These are phyloP conservation scores for Phaeoacremonium minimum DNA, from an alignment of 2,329 filamentous ascomycete species.

Conservation along the genomic window DNA sequence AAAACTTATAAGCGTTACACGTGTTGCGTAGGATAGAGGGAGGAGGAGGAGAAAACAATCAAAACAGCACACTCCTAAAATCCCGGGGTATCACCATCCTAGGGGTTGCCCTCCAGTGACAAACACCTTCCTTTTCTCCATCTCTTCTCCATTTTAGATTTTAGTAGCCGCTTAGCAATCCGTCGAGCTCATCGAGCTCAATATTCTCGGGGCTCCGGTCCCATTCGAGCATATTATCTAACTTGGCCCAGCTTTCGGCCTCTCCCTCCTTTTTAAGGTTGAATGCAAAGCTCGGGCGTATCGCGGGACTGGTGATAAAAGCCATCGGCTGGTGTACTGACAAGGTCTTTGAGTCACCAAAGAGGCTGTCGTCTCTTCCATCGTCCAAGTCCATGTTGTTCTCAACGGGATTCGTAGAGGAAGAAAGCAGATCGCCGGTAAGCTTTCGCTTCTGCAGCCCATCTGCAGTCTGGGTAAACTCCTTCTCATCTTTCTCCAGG, in stretches of 20 bases:
- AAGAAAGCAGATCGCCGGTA: slow-evolving; percentile 34
- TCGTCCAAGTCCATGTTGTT: slow-evolving; percentile 34
- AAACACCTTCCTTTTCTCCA: not conserved
- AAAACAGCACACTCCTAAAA: not conserved
- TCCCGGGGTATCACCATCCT: not conserved
- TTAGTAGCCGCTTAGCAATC: slow-evolving; percentile 74
- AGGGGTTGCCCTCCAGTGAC: slow-evolving; percentile 3
- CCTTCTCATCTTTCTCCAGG: slow-evolving; percentile 89
- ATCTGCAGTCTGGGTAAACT: slow-evolving; percentile 93
- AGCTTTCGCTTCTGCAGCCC: slow-evolving; percentile 68
- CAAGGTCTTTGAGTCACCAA: slow-evolving; percentile 35
- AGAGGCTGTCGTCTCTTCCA: slow-evolving; percentile 46
- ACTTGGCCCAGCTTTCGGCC: slow-evolving; percentile 36
- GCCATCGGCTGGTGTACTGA: slow-evolving; percentile 26
- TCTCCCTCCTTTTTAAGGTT: slow-evolving; percentile 36
- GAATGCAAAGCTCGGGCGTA: slow-evolving; percentile 42
- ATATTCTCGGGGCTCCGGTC: slow-evolving; percentile 81
- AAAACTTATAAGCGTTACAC: slow-evolving; percentile 1
- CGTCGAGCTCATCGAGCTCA: slow-evolving; percentile 89
- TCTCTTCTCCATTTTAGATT: not conserved
- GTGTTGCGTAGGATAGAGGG: not conserved
- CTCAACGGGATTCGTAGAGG: slow-evolving; percentile 23
- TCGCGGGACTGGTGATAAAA: slow-evolving; percentile 51
- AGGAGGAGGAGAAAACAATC: not conserved
- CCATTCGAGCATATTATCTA: slow-evolving; percentile 46